Evolutionary conservation across 106 monocot species (phyloP).

Genomic region (Apostasia ramifera): DNA sequence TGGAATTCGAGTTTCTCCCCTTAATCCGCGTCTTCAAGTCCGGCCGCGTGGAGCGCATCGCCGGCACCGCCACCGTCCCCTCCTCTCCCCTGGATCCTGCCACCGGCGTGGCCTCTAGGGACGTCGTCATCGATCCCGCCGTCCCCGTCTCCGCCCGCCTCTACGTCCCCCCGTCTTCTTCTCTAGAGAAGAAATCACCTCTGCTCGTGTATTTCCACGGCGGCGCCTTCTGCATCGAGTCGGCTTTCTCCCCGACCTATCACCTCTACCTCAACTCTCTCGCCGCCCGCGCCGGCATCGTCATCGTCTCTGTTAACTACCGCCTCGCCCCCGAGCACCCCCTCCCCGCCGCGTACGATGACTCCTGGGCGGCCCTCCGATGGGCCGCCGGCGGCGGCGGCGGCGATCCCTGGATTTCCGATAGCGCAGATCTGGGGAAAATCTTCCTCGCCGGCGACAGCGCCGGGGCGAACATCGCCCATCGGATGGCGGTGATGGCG

Average conservation of each 20-base stretch:
- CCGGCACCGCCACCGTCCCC: constrained; percentile 4
- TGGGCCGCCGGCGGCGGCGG: constrained; percentile 28
- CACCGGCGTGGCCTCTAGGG: constrained; percentile 40
- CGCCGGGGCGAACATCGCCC: constrained; percentile 34
- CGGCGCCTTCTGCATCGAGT: constrained; percentile 40
- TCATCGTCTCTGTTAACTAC: constrained; percentile 55
- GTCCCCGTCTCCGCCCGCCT: constrained; percentile 36
- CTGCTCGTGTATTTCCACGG: constrained; percentile 60
- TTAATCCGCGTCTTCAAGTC: constrained; percentile 27
- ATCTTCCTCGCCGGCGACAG: constrained; percentile 36
- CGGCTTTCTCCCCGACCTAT: constrained; percentile 24
- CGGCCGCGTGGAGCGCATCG: constrained; percentile 26
- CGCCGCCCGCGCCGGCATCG: constrained; percentile 9
- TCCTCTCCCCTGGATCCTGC: constrained; percentile 17
- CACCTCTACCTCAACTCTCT: constrained; percentile 41
- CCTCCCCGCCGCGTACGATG: constrained; percentile 53
- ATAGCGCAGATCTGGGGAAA: constrained; percentile 13
- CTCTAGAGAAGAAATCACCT: constrained; percentile 20
- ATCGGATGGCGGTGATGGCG: constrained; percentile 19
- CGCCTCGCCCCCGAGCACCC: constrained; percentile 60
- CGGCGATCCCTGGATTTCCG: constrained; percentile 23
- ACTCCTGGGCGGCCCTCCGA: constrained; percentile 39
- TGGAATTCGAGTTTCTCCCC: constrained; percentile 11
- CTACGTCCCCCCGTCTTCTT: constrained; percentile 14
- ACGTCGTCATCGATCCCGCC: constrained; percentile 27